These are phyloP conservation scores for Coemansia sp. DNA, from an alignment of 192 early-diverging fungal genomes.

Conservation along the genomic window DNA sequence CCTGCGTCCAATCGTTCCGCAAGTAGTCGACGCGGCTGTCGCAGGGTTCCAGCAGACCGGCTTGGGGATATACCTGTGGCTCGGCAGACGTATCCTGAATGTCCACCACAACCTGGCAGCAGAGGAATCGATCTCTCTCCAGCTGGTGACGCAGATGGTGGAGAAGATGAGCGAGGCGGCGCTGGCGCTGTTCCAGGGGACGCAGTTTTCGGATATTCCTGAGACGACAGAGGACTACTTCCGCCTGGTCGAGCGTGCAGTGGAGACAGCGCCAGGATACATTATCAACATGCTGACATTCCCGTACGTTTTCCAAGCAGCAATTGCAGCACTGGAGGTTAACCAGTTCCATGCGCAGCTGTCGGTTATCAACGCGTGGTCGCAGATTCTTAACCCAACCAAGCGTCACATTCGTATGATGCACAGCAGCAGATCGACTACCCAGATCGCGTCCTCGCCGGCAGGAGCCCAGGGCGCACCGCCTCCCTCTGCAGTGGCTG, in stretches of 20 bases:
- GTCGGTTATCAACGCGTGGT: constrained; percentile 33
- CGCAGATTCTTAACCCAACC: constrained; percentile 46
- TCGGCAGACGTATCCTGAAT: constrained; percentile 63
- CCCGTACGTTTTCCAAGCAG: constrained; percentile 32
- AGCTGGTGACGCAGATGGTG: constrained; percentile 59
- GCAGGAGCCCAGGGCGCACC: background rate
- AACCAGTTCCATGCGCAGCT: constrained; percentile 47
- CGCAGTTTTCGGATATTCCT: constrained; percentile 40
- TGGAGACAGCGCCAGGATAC: constrained; percentile 35
- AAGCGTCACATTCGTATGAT: constrained; percentile 45
- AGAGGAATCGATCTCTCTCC: constrained; percentile 35
- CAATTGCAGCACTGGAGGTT: constrained; percentile 39
- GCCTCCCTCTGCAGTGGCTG: background rate
- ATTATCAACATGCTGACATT: constrained; percentile 26
- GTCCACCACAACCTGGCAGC: constrained; percentile 61
- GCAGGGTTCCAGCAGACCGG: constrained; percentile 68
- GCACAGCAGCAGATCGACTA: constrained; percentile 12
- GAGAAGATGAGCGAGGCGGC: constrained; percentile 65
- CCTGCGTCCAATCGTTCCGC: constrained; percentile 20
- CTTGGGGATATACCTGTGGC: constrained; percentile 79
- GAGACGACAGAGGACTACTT: constrained; percentile 54
- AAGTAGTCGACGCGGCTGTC: constrained; percentile 58
- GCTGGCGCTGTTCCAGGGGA: constrained; percentile 60
- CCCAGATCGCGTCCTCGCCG: constrained; percentile 1
- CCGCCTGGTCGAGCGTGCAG: constrained; percentile 38